phyloP scores from a whole-genome alignment of 2,329 filamentous ascomycete species.

The Aspergillus uvarum region DNA sequence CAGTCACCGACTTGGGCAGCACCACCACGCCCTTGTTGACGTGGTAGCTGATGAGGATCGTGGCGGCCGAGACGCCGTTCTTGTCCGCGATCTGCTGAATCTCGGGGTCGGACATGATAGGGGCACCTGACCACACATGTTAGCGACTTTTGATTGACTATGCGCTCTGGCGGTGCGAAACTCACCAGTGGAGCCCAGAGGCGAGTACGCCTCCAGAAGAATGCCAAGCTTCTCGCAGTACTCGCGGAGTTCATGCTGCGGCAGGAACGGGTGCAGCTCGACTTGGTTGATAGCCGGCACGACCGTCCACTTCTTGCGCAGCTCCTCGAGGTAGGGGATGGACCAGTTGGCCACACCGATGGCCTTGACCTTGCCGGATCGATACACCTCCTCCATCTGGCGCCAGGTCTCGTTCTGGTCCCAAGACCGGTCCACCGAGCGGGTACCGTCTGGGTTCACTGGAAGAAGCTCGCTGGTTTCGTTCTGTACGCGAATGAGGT shows the following conservation, averaged over 20 bases:
- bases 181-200: constrained; percentile 20
- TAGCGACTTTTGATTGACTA: not conserved
- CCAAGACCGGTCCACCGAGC: constrained; percentile 9
- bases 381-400: constrained; percentile 24
- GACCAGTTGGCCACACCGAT: constrained; percentile 28
- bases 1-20: constrained; percentile 3
- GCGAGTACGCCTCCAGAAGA: constrained; percentile 39
- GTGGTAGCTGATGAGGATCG: constrained; percentile 9
- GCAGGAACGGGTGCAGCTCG: constrained; percentile 42
- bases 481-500: not conserved
- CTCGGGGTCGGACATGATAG: constrained; percentile 1
- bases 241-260: constrained; percentile 36
- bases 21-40: constrained; percentile 6
- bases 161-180: not conserved
- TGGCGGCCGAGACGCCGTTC: constrained; percentile 3
- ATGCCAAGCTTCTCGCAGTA: constrained; percentile 37
- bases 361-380: constrained; percentile 19
- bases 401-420: constrained; percentile 23
- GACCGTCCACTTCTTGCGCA: constrained; percentile 18
- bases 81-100: constrained; percentile 3
- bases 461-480: constrained; percentile 7
- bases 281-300: constrained; percentile 37
- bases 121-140: not conserved
- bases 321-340: constrained; percentile 21
- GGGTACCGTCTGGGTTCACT: constrained; percentile 2